Conservation (phyloP, 2,329 filamentous ascomycete species). For the Diaporthe sp. region DNA sequence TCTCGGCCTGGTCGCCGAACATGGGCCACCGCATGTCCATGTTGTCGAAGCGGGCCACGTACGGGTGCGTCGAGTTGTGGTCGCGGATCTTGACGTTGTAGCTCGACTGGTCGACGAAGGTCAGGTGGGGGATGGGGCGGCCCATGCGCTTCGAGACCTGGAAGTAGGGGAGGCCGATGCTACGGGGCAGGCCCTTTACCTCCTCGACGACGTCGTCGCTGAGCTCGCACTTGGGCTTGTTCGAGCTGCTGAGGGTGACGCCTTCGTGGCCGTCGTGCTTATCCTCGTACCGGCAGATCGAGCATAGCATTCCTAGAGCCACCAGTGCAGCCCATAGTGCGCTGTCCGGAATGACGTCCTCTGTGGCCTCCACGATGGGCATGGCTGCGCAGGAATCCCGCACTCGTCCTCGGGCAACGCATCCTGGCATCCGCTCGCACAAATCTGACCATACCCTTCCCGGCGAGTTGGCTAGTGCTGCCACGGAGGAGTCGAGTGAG, state of each 20-base stretch:
- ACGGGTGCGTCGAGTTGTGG: constrained; percentile 61
- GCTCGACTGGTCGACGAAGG: constrained; percentile 66
- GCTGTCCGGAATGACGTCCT: constrained; percentile 62
- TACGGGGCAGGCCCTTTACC: constrained; percentile 60
- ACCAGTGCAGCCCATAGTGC: constrained; percentile 67
- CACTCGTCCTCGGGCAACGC: constrained; percentile 62
- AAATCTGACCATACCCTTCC: constrained; percentile 68
- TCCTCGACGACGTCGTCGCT: constrained; percentile 65
- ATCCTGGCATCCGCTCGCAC: constrained; percentile 66
- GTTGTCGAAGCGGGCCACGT: constrained; percentile 65
- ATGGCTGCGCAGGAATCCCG: constrained; percentile 62
- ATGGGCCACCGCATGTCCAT: constrained; percentile 67
- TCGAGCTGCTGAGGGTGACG: constrained; percentile 52
- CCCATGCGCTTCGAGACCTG: constrained; percentile 65
- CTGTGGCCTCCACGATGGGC: constrained; percentile 61
- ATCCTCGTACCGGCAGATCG: constrained; percentile 66
- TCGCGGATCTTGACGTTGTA: constrained; percentile 66
- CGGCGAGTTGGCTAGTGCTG: constrained; percentile 59
- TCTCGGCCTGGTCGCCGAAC: constrained; percentile 64
- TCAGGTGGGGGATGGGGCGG: constrained; percentile 63
- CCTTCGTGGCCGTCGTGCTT: constrained; percentile 65
- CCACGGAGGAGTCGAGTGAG: constrained; percentile 59
- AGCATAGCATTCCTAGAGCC: constrained; percentile 64
- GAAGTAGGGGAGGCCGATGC: constrained; percentile 63
- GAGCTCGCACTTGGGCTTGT: constrained; percentile 55